phyloP scores from a whole-genome alignment of 805 yeast species.

The Metschnikowia reukaufii region DNA sequence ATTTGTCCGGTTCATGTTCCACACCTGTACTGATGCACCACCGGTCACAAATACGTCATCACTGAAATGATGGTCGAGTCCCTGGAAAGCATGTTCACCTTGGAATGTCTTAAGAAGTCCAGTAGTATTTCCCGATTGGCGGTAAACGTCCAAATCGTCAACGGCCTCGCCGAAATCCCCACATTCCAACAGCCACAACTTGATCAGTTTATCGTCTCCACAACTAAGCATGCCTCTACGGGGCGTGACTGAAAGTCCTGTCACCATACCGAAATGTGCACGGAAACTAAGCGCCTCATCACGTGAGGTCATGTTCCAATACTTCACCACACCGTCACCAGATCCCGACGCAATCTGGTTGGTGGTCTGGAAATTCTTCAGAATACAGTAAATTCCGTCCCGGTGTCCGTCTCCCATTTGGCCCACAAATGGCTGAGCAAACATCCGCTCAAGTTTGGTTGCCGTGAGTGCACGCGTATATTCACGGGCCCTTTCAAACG shows the following conservation, averaged over 20 bases:
- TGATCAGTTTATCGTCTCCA: slow-evolving; percentile 87
- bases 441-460: slow-evolving; percentile 91
- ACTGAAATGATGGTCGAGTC: slow-evolving; percentile 80
- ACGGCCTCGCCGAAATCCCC: slow-evolving; percentile 47
- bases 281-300: slow-evolving; percentile 73
- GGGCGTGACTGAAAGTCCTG: slow-evolving; percentile 78
- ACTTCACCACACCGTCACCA: slow-evolving; percentile 92
- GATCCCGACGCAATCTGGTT: slow-evolving; percentile 86
- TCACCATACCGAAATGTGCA: slow-evolving; percentile 88
- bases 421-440: slow-evolving; percentile 96
- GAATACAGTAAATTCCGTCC: slow-evolving; percentile 89
- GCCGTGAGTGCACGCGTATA: slow-evolving; percentile 94
- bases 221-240: slow-evolving; percentile 66
- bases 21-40: slow-evolving; percentile 84
- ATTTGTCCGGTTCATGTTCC: slow-evolving; percentile 83
- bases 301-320: slow-evolving; percentile 86
- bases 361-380: slow-evolving; percentile 69
- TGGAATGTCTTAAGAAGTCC: slow-evolving; percentile 77
- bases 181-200: slow-evolving; percentile 77
- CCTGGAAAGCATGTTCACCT: slow-evolving; percentile 81
- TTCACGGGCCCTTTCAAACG: slow-evolving; percentile 95
- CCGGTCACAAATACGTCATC: slow-evolving; percentile 85
- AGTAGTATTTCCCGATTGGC: slow-evolving; percentile 25
- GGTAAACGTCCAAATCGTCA: slow-evolving; percentile 34
- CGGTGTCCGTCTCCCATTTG: slow-evolving; percentile 94